Conservation (phyloP, 2,329 filamentous ascomycete species). For the Talaromyces sp. region DNA sequence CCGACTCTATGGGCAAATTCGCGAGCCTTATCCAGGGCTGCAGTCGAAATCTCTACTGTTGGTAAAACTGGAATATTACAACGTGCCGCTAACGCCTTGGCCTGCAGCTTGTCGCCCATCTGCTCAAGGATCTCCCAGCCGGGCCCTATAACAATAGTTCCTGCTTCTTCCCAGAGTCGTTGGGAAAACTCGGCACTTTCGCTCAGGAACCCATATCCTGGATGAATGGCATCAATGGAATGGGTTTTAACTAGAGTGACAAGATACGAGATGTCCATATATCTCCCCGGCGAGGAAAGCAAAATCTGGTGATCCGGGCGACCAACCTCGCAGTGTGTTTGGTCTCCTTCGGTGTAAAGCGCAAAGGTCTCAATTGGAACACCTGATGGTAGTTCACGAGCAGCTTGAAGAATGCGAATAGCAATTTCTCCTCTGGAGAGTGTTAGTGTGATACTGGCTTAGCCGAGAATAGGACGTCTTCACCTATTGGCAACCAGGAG, state of each 20-base stretch:
- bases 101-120: constrained; percentile 55
- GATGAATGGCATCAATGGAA: constrained; percentile 53
- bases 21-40: constrained; percentile 37
- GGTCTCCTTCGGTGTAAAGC: constrained; percentile 53
- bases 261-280: constrained; percentile 49
- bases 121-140: constrained; percentile 53
- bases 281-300: constrained; percentile 41
- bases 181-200: constrained; percentile 50
- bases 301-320: constrained; percentile 47
- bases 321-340: constrained; percentile 49
- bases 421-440: constrained; percentile 60
- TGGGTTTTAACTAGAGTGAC: constrained; percentile 39
- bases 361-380: constrained; percentile 49
- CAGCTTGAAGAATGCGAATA: constrained; percentile 55
- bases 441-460: not conserved
- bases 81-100: constrained; percentile 47
- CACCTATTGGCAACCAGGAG: constrained; percentile 54
- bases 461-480: constrained; percentile 2
- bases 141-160: constrained; percentile 50
- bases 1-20: constrained; percentile 56
- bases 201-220: constrained; percentile 60
- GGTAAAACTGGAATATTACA: constrained; percentile 51
- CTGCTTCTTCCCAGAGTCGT: constrained; percentile 47
- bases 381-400: constrained; percentile 47
- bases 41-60: constrained; percentile 44